These are phyloP conservation scores for Kuraishia piskuri DNA, from an alignment of 805 yeast genomes.

Conservation along the genomic window DNA sequence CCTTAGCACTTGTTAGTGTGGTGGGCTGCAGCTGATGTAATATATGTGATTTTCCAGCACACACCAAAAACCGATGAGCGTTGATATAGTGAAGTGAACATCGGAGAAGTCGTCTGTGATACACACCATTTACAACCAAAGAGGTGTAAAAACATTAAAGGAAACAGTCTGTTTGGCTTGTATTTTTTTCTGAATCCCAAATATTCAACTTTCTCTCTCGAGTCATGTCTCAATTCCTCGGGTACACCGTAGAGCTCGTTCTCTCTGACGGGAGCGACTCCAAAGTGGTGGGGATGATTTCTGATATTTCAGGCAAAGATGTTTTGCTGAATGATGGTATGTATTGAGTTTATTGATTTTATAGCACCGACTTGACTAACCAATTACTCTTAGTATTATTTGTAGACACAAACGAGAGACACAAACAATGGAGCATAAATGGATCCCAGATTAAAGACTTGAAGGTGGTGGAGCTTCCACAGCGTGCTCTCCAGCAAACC, in stretches of 20 bases:
- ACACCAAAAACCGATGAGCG: too few species aligned
- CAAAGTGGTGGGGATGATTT: conserved; percentile 29
- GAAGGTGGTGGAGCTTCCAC: conserved; percentile 48
- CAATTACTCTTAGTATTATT: background rate
- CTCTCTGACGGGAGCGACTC: conserved; percentile 25
- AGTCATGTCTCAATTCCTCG: conserved; percentile 3
- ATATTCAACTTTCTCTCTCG: too few species aligned
- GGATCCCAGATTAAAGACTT: conserved; percentile 35
- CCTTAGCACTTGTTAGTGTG: too few species aligned
- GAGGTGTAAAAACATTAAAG: too few species aligned
- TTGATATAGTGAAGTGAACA: too few species aligned
- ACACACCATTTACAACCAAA: too few species aligned
- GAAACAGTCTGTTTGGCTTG: too few species aligned
- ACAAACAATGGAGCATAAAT: background rate
- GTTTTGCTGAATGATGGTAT: conserved; percentile 29
- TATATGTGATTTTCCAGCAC: too few species aligned
- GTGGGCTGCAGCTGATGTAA: too few species aligned
- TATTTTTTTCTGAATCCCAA: too few species aligned
- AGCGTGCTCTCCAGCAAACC: conserved; percentile 14
- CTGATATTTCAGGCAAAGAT: conserved; percentile 30
- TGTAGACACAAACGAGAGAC: background rate
- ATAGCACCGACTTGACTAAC: background rate
- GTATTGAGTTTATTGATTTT: conserved; percentile 2
- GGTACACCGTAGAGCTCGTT: conserved; percentile 4
- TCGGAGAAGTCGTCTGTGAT: too few species aligned